Evolutionary conservation across 441 rosid genomes (phyloP), one percentile per base, ranked within the genome.

Genomic region (Brassica balearica): DNA sequence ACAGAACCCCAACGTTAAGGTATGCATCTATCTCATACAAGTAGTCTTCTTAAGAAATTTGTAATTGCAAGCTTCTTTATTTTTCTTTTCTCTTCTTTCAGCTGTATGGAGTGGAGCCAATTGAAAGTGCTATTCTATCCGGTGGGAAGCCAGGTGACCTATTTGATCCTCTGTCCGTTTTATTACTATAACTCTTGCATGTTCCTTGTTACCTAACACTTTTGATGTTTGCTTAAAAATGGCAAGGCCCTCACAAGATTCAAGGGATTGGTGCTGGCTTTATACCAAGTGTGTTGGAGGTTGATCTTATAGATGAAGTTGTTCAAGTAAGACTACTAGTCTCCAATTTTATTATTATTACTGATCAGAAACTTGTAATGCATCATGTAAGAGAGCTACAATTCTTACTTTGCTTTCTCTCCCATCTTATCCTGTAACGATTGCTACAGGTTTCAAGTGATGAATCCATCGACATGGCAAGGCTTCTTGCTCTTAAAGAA

Each of bases 201-300:
- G 15, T 61, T n/a, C n/a, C n/a, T n/a, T n/a, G 34, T 66, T 78
- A 4, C 27, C 69, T 75, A 75, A 80, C 77, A 4, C 41, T 7
- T 7, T 51, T 38, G 43, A 53, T 32, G 67, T 67, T 75, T 66
- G 43, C 46, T n/a, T n/a, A n/a, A n/a, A n/a, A n/a, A n/a, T n/a
- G n/a, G n/a, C n/a, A 55, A 94, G 97, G 98, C 53, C 96, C 98
- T 6, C 97, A 89, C 85, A 94, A 90, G 84, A 92, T 94, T 84
- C 98, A 94, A 84, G 98, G 98, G 78, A 92, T 92, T 8, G 97
- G 97, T 41, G 98, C 98, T 73, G 96, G 96, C 6, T 92, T 94
- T 66, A 41, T 90, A 65, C 98, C 98, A 0, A 80, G 96, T 73
- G 95, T 94, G 74, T 80, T 94, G 88, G 87, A 90, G 59, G 92